These are phyloP conservation scores for Nakazawaea anatomiae DNA, from an alignment of 805 yeast genomes.

Conservation along the genomic window DNA sequence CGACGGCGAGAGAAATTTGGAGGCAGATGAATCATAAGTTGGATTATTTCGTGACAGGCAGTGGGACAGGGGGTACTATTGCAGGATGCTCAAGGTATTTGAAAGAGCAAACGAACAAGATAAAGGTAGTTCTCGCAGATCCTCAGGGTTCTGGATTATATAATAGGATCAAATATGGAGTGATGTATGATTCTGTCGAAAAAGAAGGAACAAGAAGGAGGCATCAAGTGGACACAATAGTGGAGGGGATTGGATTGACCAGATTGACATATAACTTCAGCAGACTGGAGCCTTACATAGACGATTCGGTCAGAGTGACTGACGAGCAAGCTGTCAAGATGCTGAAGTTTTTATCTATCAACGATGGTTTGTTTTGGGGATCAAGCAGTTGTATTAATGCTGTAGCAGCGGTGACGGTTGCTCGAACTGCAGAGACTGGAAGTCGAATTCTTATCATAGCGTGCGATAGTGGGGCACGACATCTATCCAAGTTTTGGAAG, in stretches of 20 bases:
- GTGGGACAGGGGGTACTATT: conserved; percentile 97
- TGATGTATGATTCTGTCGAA: conserved; percentile 87
- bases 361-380: conserved; percentile 90
- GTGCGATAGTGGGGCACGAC: conserved; percentile 90
- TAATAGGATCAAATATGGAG: conserved; percentile 82
- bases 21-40: conserved; percentile 57
- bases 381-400: conserved; percentile 92
- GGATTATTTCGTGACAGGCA: conserved; percentile 81
- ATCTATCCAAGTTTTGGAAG: conserved; percentile 90
- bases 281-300: conserved; percentile 64
- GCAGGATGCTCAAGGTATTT: conserved; percentile 83
- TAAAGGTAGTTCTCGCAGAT: conserved; percentile 72
- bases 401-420: conserved; percentile 73
- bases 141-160: conserved; percentile 94
- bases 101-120: conserved; percentile 38
- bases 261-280: conserved; percentile 78
- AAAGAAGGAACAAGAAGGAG: conserved; percentile 90
- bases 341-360: conserved; percentile 77
- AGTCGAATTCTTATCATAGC: conserved; percentile 75
- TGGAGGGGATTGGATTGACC: conserved; percentile 92
- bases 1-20: conserved; percentile 94
- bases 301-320: conserved; percentile 71
- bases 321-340: conserved; percentile 80
- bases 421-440: conserved; percentile 46
- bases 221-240: conserved; percentile 92